These are phyloP conservation scores for Ascobolus immersus DNA, from an alignment of 495 filamentous ascomycete species.

Conservation along the genomic window DNA sequence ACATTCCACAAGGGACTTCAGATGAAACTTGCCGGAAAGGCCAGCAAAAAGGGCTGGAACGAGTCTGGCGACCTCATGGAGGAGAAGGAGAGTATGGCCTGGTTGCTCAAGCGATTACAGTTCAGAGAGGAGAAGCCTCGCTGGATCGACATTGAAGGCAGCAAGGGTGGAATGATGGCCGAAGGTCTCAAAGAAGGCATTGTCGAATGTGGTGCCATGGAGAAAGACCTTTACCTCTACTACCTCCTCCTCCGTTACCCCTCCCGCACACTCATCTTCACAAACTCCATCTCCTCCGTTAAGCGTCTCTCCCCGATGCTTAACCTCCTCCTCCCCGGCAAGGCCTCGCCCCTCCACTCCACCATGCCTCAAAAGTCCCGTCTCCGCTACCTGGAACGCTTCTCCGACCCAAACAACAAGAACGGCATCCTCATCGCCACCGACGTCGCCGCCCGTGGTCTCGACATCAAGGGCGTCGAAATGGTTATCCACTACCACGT, in stretches of 20 bases:
- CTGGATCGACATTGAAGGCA: conserved; percentile 75
- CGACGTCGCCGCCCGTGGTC: conserved; percentile 85
- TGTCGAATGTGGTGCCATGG: conserved; percentile 69
- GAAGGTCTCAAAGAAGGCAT: conserved; percentile 65
- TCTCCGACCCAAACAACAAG: conserved; percentile 34
- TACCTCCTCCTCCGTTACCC: conserved; percentile 62
- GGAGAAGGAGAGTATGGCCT: conserved; percentile 65
- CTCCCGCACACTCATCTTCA: conserved; percentile 63
- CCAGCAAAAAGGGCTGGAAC: conserved; percentile 17
- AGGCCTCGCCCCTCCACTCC: conserved; percentile 55
- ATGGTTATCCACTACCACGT: conserved; percentile 87
- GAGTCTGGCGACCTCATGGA: conserved; percentile 33
- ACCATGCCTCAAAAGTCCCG: conserved; percentile 95
- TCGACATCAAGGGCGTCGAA: conserved; percentile 75
- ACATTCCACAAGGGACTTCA: conserved; percentile 81
- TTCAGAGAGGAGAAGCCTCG: conserved; percentile 63
- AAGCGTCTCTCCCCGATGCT: conserved; percentile 66
- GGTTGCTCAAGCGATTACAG: conserved; percentile 68
- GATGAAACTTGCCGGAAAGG: conserved; percentile 63
- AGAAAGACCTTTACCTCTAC: conserved; percentile 95
- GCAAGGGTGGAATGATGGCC: conserved; percentile 47
- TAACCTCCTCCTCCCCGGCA: conserved; percentile 43
- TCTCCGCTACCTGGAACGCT: conserved; percentile 71
- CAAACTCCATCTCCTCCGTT: conserved; percentile 84
- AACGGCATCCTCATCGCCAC: conserved; percentile 68